These are phyloP conservation scores for Pistacia atlantica DNA, from an alignment of 345 rosid genomes.

Conservation along the genomic window DNA sequence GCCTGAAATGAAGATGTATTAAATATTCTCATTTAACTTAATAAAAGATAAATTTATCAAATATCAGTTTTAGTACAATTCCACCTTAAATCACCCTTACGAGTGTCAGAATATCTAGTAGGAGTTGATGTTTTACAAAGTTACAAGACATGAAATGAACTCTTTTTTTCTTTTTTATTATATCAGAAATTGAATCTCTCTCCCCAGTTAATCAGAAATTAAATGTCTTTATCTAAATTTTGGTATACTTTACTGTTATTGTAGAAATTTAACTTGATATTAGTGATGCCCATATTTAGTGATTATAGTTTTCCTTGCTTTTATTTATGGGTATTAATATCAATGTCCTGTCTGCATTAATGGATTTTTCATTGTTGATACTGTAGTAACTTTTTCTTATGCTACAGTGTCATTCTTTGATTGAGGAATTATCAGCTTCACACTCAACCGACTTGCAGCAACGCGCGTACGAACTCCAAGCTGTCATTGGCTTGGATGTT, in stretches of 20 bases:
- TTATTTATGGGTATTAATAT: not conserved
- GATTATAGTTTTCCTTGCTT: not conserved
- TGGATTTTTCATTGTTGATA: not conserved
- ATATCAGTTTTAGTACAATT: not conserved
- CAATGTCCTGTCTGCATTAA: not conserved
- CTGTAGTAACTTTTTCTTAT: constrained; percentile 15
- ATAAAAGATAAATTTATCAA: not conserved
- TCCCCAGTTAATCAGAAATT: not conserved
- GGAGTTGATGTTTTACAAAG: not conserved
- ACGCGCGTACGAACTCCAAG: constrained; percentile 96
- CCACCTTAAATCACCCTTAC: not conserved
- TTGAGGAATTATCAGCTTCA: constrained; percentile 88
- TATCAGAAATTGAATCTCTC: not conserved
- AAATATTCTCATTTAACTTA: not conserved
- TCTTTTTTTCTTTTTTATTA: not conserved
- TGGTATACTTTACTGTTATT: not conserved
- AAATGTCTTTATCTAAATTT: not conserved
- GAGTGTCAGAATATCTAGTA: not conserved
- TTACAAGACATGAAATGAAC: not conserved
- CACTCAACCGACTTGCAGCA: constrained; percentile 98
- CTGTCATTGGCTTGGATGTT: constrained; percentile 65
- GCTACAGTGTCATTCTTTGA: constrained; percentile 86
- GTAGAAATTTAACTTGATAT: not conserved
- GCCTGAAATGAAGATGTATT: not conserved
- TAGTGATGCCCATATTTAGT: not conserved